Evolutionary conservation across 2,329 filamentous ascomycete species (phyloP).

Genomic region (Pseudogymnoascus sp.): DNA sequence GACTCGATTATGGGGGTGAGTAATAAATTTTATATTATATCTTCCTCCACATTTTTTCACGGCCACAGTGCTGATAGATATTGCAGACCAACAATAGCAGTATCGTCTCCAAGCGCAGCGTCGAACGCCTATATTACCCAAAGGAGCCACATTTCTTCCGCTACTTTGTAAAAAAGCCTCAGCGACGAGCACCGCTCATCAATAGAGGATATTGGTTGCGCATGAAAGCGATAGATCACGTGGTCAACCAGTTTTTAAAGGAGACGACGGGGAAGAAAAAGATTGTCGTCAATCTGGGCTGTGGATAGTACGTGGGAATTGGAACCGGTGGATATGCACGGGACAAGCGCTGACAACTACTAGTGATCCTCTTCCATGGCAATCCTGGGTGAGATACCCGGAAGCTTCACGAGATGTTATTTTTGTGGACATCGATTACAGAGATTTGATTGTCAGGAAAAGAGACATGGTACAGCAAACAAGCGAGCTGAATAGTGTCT

Average conservation of each 20-base stretch:
- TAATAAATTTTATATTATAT: conserved; percentile 12
- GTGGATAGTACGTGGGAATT: conserved; percentile 66
- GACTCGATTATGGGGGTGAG: conserved; percentile 49
- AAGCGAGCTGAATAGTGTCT: conserved; percentile 46
- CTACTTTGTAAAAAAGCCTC: conserved; percentile 77
- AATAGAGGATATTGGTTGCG: conserved; percentile 85
- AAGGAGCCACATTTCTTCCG: conserved; percentile 75
- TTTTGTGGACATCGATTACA: conserved; percentile 84
- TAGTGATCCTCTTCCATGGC: conserved; percentile 83
- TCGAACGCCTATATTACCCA: conserved; percentile 79
- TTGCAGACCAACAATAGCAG: conserved; percentile 77
- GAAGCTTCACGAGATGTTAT: conserved; percentile 47
- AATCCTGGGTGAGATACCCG: conserved; percentile 62
- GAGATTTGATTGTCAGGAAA: conserved; percentile 69
- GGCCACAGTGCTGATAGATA: background rate
- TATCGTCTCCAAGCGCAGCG: conserved; percentile 85
- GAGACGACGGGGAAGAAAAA: conserved; percentile 49
- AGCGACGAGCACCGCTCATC: conserved; percentile 76
- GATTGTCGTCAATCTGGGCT: conserved; percentile 75
- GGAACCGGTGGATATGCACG: background rate
- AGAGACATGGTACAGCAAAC: conserved; percentile 57
- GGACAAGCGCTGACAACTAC: background rate
- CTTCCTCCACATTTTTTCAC: background rate
- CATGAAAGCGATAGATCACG: conserved; percentile 71
- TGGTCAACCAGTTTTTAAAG: conserved; percentile 65